Evolutionary conservation across 176 grass and related monocot species (phyloP).

Genomic region (Bromus sterilis): DNA sequence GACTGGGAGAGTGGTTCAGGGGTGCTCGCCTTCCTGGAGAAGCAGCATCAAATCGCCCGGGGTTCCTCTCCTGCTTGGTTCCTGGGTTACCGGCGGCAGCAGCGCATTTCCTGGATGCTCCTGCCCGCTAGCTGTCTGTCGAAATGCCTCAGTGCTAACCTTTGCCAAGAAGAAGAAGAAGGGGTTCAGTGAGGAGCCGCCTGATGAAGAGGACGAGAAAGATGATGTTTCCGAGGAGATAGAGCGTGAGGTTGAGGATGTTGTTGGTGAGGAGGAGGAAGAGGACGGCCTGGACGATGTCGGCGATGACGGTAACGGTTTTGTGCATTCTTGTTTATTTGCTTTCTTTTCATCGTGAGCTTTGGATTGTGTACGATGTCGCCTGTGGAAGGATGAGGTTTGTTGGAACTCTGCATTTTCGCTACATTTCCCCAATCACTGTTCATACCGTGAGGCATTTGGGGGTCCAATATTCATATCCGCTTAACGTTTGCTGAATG

Average conservation of each 20-base stretch:
- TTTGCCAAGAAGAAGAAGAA: conserved; percentile 45
- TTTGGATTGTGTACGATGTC: background rate
- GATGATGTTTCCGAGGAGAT: conserved; percentile 11
- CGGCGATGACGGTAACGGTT: background rate
- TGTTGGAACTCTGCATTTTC: background rate
- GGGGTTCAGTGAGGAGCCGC: background rate
- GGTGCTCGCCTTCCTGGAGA: background rate
- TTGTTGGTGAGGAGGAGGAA: background rate
- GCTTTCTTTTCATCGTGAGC: background rate
- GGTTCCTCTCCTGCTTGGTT: background rate
- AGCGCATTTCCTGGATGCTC: background rate
- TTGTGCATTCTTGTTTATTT: background rate
- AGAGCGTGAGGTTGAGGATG: background rate
- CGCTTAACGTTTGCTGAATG: background rate
- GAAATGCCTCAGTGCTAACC: conserved; percentile 36
- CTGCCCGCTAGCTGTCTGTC: conserved; percentile 27
- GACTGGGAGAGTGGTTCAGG: background rate
- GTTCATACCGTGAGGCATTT: background rate
- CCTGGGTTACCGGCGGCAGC: background rate
- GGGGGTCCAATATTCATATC: background rate
- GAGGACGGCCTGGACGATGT: background rate
- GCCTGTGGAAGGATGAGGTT: background rate
- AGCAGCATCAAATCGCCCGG: conserved; percentile 4
- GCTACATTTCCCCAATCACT: background rate
- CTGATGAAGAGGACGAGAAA: background rate